Evolutionary conservation across 495 filamentous ascomycete species (phyloP).

Genomic region (Aspergillus heteromorphus): DNA sequence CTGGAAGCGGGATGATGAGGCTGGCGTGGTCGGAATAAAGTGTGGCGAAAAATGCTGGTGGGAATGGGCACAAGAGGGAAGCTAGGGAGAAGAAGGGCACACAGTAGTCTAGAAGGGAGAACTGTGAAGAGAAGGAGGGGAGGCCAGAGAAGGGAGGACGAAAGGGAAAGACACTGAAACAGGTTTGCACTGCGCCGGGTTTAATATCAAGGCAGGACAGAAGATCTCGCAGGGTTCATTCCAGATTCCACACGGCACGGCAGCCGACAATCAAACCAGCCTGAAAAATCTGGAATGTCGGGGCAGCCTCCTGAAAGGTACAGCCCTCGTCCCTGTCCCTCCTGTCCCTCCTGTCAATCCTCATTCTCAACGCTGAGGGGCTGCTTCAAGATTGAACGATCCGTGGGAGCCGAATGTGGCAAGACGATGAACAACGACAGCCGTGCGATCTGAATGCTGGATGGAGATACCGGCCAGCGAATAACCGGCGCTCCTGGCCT

Average conservation of each 20-base stretch:
- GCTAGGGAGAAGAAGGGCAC: background rate
- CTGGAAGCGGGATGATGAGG: background rate
- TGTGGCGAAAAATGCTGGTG: conserved; percentile 4
- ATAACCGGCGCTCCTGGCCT: no score
- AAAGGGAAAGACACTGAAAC: background rate
- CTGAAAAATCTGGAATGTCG: background rate
- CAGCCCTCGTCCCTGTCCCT: no score
- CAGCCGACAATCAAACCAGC: background rate
- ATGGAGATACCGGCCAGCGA: background rate
- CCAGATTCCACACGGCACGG: background rate
- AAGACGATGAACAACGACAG: background rate
- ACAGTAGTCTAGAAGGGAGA: no score
- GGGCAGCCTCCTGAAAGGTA: no score
- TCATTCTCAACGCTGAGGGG: no score
- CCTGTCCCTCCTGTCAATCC: no score
- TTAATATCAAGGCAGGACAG: conserved; percentile 7
- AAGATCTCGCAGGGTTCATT: background rate
- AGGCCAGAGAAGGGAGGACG: background rate
- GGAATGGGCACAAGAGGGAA: background rate
- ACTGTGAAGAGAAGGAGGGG: background rate
- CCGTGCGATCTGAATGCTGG: background rate
- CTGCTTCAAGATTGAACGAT: no score
- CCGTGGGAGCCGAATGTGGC: background rate
- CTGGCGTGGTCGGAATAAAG: conserved; percentile 1
- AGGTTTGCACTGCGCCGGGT: background rate